These are phyloP conservation scores for Lactarius deliciosus DNA, from an alignment of 768 basidiomycete genomes.

Conservation along the genomic window DNA sequence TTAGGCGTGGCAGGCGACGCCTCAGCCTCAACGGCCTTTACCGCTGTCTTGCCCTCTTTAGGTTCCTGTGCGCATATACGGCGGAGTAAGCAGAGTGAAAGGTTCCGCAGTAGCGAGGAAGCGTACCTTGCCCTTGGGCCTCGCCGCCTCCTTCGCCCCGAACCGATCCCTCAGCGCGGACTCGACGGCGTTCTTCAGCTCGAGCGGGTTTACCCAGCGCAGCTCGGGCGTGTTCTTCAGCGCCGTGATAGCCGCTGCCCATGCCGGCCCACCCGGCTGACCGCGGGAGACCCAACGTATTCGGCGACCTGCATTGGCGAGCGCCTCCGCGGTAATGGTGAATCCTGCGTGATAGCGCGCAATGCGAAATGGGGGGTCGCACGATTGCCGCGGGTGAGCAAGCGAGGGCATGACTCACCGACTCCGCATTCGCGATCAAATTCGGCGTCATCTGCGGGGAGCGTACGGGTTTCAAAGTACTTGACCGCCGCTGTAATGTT, in stretches of 20 bases:
- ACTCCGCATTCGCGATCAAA: conserved; percentile 85
- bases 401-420: conserved; percentile 52
- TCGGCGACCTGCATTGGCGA: conserved; percentile 54
- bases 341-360: conserved; percentile 56
- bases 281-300: conserved; percentile 55
- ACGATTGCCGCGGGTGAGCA: background rate
- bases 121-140: conserved; percentile 65
- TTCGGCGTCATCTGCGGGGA: conserved; percentile 62
- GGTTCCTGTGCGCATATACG: conserved; percentile 40
- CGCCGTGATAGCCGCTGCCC: conserved; percentile 60
- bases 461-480: conserved; percentile 60
- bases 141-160: conserved; percentile 67
- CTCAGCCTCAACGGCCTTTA: conserved; percentile 37
- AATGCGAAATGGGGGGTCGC: background rate
- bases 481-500: conserved; percentile 63
- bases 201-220: conserved; percentile 82
- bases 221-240: conserved; percentile 61
- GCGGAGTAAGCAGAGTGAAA: background rate
- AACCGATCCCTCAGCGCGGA: conserved; percentile 63
- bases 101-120: background rate
- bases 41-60: conserved; percentile 44
- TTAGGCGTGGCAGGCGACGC: conserved; percentile 37
- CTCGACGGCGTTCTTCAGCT: conserved; percentile 81
- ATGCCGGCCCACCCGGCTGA: conserved; percentile 76
- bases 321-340: conserved; percentile 64